These are phyloP conservation scores for Fistulifera pelliculosa DNA, from an alignment of 108 stramenopile species.

Conservation along the genomic window DNA sequence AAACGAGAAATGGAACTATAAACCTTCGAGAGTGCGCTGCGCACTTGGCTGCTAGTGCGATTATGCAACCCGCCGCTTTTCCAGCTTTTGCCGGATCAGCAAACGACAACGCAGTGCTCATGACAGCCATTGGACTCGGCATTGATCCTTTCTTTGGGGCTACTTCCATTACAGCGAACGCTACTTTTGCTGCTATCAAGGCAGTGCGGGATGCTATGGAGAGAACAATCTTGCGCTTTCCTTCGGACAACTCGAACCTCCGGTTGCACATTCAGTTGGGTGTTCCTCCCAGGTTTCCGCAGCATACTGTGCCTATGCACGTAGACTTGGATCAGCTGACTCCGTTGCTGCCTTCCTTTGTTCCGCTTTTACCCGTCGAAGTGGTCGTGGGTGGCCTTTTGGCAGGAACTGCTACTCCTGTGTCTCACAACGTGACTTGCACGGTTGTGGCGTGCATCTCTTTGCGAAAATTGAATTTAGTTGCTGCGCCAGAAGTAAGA, in stretches of 20 bases:
- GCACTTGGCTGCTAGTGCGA: too few relatives aligned
- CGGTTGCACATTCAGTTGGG: constrained; percentile 32
- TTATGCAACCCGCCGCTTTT: too few relatives aligned
- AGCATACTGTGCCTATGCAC: constrained; percentile 13
- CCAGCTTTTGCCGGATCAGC: too few relatives aligned
- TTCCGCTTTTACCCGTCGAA: constrained; percentile 16
- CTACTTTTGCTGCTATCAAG: constrained; percentile 33
- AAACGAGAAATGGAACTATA: too few relatives aligned
- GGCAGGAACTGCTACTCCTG: not conserved
- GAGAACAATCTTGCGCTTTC: constrained; percentile 21
- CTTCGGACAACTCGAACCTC: not conserved
- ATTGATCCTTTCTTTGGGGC: constrained; percentile 17
- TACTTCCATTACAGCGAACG: constrained; percentile 19
- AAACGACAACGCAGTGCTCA: constrained; percentile 12
- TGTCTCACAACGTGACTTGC: not conserved
- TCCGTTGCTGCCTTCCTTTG: constrained; percentile 11
- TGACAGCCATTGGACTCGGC: constrained; percentile 32
- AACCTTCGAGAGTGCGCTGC: too few relatives aligned
- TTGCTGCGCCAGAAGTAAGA: not conserved
- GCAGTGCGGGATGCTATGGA: constrained; percentile 44
- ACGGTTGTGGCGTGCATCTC: constrained; percentile 2
- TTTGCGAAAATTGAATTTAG: not conserved
- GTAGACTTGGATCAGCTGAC: constrained; percentile 18
- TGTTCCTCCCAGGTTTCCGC: constrained; percentile 22
- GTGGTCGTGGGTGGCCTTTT: constrained; percentile 31